A percentile compares a stretch with the other conserved stretches of the same genome.
phyloP scores from a whole-genome alignment of 441 rosid genomes.

The Erysimum cheiri region DNA sequence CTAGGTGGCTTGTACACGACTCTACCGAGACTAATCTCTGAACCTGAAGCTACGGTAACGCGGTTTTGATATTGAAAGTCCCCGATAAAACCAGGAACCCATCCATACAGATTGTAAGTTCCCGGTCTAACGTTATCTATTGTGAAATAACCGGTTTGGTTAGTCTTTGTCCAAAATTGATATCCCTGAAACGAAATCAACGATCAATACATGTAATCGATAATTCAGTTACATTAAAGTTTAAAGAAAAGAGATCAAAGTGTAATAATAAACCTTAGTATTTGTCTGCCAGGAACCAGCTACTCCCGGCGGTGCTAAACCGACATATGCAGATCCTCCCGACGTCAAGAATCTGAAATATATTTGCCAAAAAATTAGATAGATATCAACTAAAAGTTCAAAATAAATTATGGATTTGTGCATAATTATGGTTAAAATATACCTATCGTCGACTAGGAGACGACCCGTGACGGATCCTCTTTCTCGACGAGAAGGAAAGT shows the following conservation, averaged over 20 bases:
- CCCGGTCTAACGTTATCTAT: constrained; percentile 56
- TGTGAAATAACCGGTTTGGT: constrained; percentile 55
- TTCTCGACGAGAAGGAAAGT: constrained; percentile 47
- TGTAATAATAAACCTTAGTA: constrained; percentile 51
- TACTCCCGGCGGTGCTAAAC: constrained; percentile 55
- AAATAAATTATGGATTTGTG: not conserved
- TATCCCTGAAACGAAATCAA: constrained; percentile 43
- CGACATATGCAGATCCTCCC: constrained; percentile 53
- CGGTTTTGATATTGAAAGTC: constrained; percentile 41
- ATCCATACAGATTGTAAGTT: constrained; percentile 56
- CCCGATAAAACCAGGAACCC: constrained; percentile 65
- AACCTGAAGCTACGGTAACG: constrained; percentile 29
- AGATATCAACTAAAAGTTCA: not conserved
- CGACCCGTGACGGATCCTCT: constrained; percentile 56
- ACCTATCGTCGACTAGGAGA: constrained; percentile 58
- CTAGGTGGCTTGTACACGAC: constrained; percentile 61
- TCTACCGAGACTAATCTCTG: constrained; percentile 42
- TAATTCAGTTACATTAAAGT: not conserved
- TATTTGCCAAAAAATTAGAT: not conserved
- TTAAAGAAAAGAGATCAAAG: not conserved
- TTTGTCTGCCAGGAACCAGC: constrained; percentile 65
- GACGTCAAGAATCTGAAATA: constrained; percentile 45
- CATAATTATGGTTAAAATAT: not conserved
- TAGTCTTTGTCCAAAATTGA: constrained; percentile 62
- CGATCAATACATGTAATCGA: not conserved